These are phyloP conservation scores for Cordyceps militaris DNA, from an alignment of 2,329 filamentous ascomycete genomes.

Conservation along the genomic window DNA sequence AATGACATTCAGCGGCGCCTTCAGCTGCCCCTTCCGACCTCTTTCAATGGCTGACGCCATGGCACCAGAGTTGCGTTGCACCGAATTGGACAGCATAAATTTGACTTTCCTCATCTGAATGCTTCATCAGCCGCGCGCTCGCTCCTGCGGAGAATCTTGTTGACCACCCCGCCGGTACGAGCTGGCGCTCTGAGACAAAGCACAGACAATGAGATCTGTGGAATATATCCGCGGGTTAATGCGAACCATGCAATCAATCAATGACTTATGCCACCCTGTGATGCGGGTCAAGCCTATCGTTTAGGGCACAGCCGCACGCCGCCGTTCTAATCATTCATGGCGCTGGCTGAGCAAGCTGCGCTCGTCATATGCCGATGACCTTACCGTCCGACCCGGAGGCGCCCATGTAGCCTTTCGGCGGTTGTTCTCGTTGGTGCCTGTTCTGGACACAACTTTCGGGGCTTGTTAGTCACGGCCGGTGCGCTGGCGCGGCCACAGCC, in stretches of 20 bases:
- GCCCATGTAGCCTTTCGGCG: background rate
- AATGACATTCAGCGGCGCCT: no score
- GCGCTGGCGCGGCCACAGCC: background rate
- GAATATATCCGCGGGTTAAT: background rate
- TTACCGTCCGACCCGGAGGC: background rate
- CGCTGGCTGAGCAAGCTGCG: background rate
- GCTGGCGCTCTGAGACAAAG: background rate
- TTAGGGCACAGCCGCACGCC: background rate
- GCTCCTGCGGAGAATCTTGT: background rate
- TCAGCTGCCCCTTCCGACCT: background rate
- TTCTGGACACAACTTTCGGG: slow-evolving; percentile 1
- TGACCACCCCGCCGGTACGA: background rate
- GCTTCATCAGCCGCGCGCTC: background rate
- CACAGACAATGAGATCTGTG: background rate
- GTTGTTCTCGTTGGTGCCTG: background rate
- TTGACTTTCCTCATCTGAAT: background rate
- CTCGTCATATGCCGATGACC: background rate
- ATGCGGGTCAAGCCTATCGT: background rate
- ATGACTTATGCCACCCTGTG: background rate
- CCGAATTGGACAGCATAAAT: background rate
- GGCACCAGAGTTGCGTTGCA: background rate
- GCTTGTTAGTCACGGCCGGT: background rate
- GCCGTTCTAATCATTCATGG: background rate
- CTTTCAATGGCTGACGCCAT: background rate
- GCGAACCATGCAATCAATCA: background rate